phyloP scores from a whole-genome alignment of 805 yeast genomes.

The Yamadazyma scolyti region DNA sequence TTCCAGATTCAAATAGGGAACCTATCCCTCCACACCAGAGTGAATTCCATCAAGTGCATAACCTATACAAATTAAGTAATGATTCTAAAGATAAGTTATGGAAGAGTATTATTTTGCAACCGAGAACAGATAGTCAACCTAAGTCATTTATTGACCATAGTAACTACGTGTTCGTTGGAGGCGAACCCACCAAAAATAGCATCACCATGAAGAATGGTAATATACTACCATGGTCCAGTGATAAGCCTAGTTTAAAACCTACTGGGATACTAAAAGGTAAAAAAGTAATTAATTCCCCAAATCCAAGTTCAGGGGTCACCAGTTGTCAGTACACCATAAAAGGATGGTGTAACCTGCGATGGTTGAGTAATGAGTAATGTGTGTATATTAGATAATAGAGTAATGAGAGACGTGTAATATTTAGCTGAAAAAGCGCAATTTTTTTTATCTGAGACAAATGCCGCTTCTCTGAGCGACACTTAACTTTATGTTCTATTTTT shows the following conservation, averaged over 20 bases:
- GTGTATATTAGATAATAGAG: neutral
- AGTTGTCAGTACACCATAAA: conserved; percentile 45
- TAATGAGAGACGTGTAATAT: neutral
- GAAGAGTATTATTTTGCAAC: conserved; percentile 50
- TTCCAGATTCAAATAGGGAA: conserved; percentile 18
- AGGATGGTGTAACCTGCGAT: conserved; percentile 48
- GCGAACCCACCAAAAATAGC: conserved; percentile 5
- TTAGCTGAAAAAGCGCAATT: no score
- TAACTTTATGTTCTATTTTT: no score
- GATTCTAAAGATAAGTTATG: conserved; percentile 49
- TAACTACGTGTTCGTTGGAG: conserved; percentile 22
- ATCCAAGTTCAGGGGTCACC: conserved; percentile 38
- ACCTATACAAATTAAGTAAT: conserved; percentile 33
- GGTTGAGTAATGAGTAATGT: conserved; percentile 22
- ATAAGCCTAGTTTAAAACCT: conserved; percentile 23
- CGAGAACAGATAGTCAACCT: conserved; percentile 42
- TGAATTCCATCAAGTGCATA: conserved; percentile 23
- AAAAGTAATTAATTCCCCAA: conserved; percentile 22
- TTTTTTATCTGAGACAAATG: no score
- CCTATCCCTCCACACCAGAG: conserved; percentile 11
- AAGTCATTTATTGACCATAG: conserved; percentile 15
- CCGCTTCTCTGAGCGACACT: no score
- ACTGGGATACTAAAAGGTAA: conserved; percentile 28
- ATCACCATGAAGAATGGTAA: conserved; percentile 19
- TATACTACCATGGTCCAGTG: conserved; percentile 21